A percentile compares a stretch with the other conserved stretches of the same genome.
Evolutionary conservation across 306 rosid species (phyloP).

Genomic region (Vigna angularis): DNA sequence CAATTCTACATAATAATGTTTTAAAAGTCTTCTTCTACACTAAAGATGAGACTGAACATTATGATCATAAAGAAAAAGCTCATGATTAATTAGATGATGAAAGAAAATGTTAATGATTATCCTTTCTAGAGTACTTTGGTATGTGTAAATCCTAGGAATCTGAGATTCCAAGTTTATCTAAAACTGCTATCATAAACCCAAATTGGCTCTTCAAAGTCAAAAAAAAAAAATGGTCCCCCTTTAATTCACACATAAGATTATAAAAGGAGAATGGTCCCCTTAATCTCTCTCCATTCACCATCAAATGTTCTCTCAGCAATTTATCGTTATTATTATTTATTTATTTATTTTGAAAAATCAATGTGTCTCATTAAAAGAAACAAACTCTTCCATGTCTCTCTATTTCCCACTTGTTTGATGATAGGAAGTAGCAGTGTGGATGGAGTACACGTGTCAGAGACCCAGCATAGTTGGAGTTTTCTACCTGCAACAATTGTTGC

Average conservation of each 20-base stretch:
- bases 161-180: constrained; percentile 1
- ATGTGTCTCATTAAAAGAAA: constrained; percentile 76
- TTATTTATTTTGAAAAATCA: neutral
- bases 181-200: neutral
- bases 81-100: no score
- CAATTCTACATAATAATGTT: no score
- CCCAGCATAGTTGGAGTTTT: constrained; percentile 39
- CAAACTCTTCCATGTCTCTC: constrained; percentile 55
- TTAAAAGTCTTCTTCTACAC: no score
- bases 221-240: constrained; percentile 35
- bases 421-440: constrained; percentile 23
- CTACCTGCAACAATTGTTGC: constrained; percentile 17
- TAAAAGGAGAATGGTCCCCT: constrained; percentile 53
- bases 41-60: no score
- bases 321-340: neutral
- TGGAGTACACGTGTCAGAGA: constrained; percentile 54
- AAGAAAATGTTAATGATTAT: neutral
- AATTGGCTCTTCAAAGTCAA: neutral
- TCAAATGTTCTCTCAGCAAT: neutral
- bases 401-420: constrained; percentile 46
- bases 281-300: neutral
- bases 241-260: neutral
- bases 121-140: constrained; percentile 5
- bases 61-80: no score
- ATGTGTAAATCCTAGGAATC: constrained; percentile 12